phyloP scores from a whole-genome alignment of 352 stramenopile genomes.

The Pythium dissimile region DNA sequence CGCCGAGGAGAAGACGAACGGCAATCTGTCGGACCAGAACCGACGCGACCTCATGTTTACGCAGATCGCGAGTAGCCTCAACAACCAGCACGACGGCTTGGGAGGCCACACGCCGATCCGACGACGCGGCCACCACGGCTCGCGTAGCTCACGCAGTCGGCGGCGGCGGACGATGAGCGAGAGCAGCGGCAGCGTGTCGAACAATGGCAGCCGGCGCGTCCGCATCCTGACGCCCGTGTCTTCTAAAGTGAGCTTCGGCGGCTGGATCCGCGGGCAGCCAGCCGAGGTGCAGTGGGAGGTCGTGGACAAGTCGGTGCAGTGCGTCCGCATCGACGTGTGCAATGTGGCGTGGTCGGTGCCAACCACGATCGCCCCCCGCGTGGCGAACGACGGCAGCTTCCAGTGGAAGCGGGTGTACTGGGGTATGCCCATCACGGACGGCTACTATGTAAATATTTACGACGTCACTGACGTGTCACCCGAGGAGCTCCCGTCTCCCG shows the following conservation, averaged over 20 bases:
- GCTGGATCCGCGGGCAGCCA: slow-evolving; percentile 75
- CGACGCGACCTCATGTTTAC: slow-evolving; percentile 26
- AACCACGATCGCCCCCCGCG: slow-evolving; percentile 66
- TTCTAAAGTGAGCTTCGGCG: slow-evolving; percentile 42
- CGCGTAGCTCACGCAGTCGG: slow-evolving; percentile 15
- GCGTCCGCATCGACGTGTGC: slow-evolving; percentile 84
- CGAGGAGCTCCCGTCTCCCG: slow-evolving; percentile 16
- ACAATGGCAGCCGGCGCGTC: slow-evolving; percentile 33
- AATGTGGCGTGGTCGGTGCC: slow-evolving; percentile 79
- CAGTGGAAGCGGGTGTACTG: slow-evolving; percentile 80
- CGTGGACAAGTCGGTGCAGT: slow-evolving; percentile 60
- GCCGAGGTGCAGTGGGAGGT: slow-evolving; percentile 79
- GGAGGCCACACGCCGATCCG: slow-evolving; percentile 15
- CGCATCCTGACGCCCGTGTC: slow-evolving; percentile 50
- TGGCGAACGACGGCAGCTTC: slow-evolving; percentile 66
- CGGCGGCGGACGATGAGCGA: slow-evolving; percentile 29
- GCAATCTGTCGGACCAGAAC: slow-evolving; percentile 10
- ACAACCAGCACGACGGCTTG: slow-evolving; percentile 9
- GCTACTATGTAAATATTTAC: slow-evolving; percentile 89
- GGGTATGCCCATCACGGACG: slow-evolving; percentile 81
- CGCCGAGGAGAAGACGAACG: slow-evolving; percentile 28
- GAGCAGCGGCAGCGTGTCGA: slow-evolving; percentile 23
- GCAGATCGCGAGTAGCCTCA: slow-evolving; percentile 19
- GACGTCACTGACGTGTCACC: slow-evolving; percentile 55
- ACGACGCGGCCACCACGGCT: slow-evolving; percentile 17